These are phyloP conservation scores for Saccharomycopsis fibuligera DNA, from an alignment of 805 yeast species.

Conservation along the genomic window DNA sequence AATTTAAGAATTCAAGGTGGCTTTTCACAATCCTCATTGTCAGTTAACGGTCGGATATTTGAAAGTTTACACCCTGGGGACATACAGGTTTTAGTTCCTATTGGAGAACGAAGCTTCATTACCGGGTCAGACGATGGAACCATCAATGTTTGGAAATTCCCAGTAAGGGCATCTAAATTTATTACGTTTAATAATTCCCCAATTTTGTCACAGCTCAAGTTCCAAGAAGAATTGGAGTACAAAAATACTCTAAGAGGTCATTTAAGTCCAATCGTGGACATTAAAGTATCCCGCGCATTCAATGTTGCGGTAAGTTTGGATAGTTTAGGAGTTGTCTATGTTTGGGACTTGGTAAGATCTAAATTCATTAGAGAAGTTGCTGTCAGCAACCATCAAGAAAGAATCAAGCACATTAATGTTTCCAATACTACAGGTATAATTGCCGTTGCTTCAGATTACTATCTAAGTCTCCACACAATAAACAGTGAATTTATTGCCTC, in stretches of 20 bases:
- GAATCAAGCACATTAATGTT: slow-evolving; percentile 34
- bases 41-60: slow-evolving; percentile 37
- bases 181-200: slow-evolving; percentile 20
- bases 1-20: slow-evolving; percentile 16
- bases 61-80: slow-evolving; percentile 36
- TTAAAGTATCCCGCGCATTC: slow-evolving; percentile 46
- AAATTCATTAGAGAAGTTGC: slow-evolving; percentile 39
- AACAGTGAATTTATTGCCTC: slow-evolving; percentile 41
- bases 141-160: slow-evolving; percentile 51
- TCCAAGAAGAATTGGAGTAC: slow-evolving; percentile 31
- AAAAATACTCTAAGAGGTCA: slow-evolving; percentile 55
- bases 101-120: slow-evolving; percentile 38
- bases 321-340: slow-evolving; percentile 42
- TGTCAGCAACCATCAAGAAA: slow-evolving; percentile 10
- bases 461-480: slow-evolving; percentile 38
- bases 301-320: slow-evolving; percentile 53
- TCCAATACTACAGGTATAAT: slow-evolving; percentile 53
- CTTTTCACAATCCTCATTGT: slow-evolving; percentile 21
- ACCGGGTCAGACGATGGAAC: slow-evolving; percentile 55
- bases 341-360: slow-evolving; percentile 60
- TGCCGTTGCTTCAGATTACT: slow-evolving; percentile 30
- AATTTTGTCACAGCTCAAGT: slow-evolving; percentile 20
- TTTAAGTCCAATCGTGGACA: slow-evolving; percentile 35
- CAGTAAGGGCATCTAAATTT: slow-evolving; percentile 25
- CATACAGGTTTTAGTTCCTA: slow-evolving; percentile 35